A percentile compares a stretch with the other conserved stretches of the same genome.
Conservation (phyloP, 2,329 filamentous ascomycete genomes). For the Fusarium hainanense region DNA sequence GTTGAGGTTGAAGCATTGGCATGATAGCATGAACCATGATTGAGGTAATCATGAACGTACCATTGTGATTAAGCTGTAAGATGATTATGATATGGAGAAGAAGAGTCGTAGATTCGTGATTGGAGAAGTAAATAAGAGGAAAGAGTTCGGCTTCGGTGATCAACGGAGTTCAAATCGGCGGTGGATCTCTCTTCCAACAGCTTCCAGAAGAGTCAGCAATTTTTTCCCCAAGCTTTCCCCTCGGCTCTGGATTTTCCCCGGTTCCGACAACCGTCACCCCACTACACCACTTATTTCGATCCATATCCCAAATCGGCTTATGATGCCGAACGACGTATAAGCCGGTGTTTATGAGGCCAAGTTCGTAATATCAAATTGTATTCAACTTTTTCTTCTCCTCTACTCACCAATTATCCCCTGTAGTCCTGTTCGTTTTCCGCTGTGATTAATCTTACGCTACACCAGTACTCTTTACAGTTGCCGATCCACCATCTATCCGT, state of each 20-base stretch:
- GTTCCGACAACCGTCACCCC: constrained; percentile 43
- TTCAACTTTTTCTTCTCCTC: constrained; percentile 18
- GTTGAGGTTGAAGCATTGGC: constrained; percentile 9
- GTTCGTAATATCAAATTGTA: background rate
- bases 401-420: background rate
- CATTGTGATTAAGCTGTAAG: constrained; percentile 45
- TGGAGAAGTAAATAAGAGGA: constrained; percentile 19
- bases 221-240: constrained; percentile 47
- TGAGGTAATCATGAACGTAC: constrained; percentile 36
- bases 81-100: constrained; percentile 10
- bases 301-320: constrained; percentile 12
- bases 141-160: constrained; percentile 38
- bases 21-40: background rate
- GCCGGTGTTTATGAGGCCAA: background rate
- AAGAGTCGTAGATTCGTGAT: constrained; percentile 39
- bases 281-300: constrained; percentile 18
- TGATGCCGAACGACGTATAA: constrained; percentile 5
- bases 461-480: constrained; percentile 32
- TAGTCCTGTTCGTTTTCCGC: constrained; percentile 6
- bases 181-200: constrained; percentile 55
- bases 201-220: constrained; percentile 56
- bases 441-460: constrained; percentile 16
- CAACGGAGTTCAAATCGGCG: constrained; percentile 43
- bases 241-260: constrained; percentile 51
- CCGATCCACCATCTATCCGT: constrained; percentile 43